phyloP scores from a whole-genome alignment of 2,329 filamentous ascomycete genomes.

The Raffaelea albimanens region DNA sequence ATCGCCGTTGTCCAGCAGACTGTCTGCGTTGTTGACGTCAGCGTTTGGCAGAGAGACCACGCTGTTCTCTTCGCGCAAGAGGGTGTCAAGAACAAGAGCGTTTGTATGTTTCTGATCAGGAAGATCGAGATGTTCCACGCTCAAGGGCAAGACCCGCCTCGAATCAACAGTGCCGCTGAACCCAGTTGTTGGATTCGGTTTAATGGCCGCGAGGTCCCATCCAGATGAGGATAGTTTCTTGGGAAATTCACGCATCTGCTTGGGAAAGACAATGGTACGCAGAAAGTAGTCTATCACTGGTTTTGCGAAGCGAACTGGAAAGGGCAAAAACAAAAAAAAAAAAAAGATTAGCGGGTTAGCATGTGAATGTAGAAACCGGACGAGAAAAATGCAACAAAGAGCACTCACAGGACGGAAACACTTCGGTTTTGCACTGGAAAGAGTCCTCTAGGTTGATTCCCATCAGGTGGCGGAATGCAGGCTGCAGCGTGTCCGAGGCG shows the following conservation, averaged over 20 bases:
- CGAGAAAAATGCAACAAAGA: neutral
- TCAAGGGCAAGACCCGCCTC: slow-evolving; percentile 44
- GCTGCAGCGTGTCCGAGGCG: slow-evolving; percentile 21
- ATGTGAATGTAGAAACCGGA: neutral
- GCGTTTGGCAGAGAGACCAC: slow-evolving; percentile 15
- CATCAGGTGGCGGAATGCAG: slow-evolving; percentile 28
- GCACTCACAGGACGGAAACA: slow-evolving; percentile 36
- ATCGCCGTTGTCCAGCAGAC: too few relatives aligned
- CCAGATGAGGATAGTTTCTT: slow-evolving; percentile 55
- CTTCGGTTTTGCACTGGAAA: slow-evolving; percentile 29
- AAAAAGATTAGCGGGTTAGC: too few relatives aligned
- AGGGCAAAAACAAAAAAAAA: too few relatives aligned
- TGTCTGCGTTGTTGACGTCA: too few relatives aligned
- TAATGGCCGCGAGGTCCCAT: slow-evolving; percentile 51
- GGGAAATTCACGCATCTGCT: slow-evolving; percentile 52
- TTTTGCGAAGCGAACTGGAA: slow-evolving; percentile 40
- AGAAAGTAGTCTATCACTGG: slow-evolving; percentile 55
- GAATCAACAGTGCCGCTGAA: slow-evolving; percentile 66
- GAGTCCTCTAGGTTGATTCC: slow-evolving; percentile 52
- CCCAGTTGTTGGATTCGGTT: slow-evolving; percentile 43
- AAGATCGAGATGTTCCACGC: slow-evolving; percentile 46
- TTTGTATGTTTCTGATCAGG: slow-evolving; percentile 52
- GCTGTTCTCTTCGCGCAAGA: slow-evolving; percentile 45
- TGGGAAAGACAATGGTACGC: slow-evolving; percentile 46
- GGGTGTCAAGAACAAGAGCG: slow-evolving; percentile 50